Evolutionary conservation across 352 stramenopile genomes (phyloP).

Genomic region (Pythium volutum): DNA sequence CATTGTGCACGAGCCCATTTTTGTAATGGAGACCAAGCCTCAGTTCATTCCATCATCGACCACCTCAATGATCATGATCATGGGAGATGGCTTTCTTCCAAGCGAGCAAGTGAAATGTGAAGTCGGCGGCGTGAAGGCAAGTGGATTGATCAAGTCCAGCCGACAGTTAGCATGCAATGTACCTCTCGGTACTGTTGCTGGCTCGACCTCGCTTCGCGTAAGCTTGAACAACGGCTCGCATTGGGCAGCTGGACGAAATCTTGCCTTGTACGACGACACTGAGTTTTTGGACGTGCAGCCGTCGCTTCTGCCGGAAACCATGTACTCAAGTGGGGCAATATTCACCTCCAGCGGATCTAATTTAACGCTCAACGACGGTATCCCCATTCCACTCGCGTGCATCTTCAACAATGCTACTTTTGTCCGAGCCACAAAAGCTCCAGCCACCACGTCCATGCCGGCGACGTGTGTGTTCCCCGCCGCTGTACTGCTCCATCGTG

Average conservation of each 20-base stretch:
- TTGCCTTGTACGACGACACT: slow-evolving; percentile 14
- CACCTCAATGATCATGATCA: background rate
- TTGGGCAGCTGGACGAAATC: slow-evolving; percentile 4
- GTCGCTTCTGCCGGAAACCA: background rate
- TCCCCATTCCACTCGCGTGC: slow-evolving; percentile 14
- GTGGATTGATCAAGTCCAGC: slow-evolving; percentile 9
- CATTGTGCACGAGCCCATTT: slow-evolving; percentile 7
- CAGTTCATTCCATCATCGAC: slow-evolving; percentile 1
- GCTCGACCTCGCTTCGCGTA: slow-evolving; percentile 1
- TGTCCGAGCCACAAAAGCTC: background rate
- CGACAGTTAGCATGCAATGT: slow-evolving; percentile 1
- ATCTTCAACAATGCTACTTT: slow-evolving; percentile 7
- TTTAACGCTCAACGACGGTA: slow-evolving; percentile 2
- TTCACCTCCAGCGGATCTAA: background rate
- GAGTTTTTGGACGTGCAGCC: slow-evolving; percentile 1
- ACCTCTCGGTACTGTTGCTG: background rate
- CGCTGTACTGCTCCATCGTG: background rate
- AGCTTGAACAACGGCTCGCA: slow-evolving; percentile 20
- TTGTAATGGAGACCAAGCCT: background rate
- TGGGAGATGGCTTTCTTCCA: slow-evolving; percentile 8
- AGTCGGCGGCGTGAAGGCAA: slow-evolving; percentile 3
- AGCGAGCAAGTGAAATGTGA: slow-evolving; percentile 10
- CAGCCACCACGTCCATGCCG: background rate
- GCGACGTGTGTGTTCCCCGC: background rate
- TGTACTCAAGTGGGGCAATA: background rate